A percentile compares a stretch with the other conserved stretches of the same genome.
Conservation (phyloP, 345 rosid genomes). For the Litchi chinensis region DNA sequence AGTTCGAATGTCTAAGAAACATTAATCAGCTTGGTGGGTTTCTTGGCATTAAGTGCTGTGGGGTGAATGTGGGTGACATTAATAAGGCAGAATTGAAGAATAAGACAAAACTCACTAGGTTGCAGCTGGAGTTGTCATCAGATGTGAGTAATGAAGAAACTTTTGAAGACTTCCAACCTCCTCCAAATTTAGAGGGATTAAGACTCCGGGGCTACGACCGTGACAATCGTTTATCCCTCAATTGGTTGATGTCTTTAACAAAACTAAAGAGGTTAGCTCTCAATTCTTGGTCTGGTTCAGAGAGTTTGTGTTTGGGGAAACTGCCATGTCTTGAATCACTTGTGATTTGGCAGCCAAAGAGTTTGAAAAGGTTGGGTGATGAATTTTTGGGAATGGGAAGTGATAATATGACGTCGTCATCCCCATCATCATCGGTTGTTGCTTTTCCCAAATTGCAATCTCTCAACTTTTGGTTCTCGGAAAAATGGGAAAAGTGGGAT, state of each 20-base stretch:
- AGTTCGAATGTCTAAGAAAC: no score
- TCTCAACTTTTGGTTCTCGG: neutral
- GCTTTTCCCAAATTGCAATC: neutral
- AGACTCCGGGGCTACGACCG: neutral
- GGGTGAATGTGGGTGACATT: no score
- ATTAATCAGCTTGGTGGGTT: no score
- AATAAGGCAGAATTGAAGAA: no score
- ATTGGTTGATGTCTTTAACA: neutral
- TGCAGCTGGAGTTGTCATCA: no score
- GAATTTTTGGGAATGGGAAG: constrained; percentile 6
- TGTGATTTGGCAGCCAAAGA: rapidly evolving
- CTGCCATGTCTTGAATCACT: neutral
- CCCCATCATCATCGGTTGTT: neutral
- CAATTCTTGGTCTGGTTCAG: neutral
- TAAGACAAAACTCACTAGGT: no score
- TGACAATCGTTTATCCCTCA: neutral
- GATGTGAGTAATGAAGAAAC: no score
- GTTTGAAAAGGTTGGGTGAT: neutral
- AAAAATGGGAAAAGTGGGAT: neutral
- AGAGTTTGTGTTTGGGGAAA: neutral
- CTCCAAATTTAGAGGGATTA: neutral
- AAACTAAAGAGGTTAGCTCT: neutral
- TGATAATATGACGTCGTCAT: neutral
- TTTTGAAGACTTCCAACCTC: constrained; percentile 7
- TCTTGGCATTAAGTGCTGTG: no score